Evolutionary conservation across 495 filamentous ascomycete genomes (phyloP).

Genomic region (Terfezia boudieri): DNA sequence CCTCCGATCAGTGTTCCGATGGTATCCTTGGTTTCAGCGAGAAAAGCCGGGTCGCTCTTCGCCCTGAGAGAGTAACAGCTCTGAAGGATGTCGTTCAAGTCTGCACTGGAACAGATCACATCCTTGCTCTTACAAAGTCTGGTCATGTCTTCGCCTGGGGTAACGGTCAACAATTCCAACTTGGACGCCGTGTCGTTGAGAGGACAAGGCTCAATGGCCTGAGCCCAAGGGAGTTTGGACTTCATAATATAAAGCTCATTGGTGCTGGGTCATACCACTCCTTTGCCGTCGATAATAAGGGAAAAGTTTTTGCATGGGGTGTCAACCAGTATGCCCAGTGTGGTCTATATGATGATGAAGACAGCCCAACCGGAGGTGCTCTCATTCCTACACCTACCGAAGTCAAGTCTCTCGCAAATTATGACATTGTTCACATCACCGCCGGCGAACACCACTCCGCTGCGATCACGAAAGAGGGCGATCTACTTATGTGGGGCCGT

Average conservation of each 20-base stretch:
- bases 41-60: constrained; percentile 20
- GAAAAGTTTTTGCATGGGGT: constrained; percentile 62
- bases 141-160: constrained; percentile 52
- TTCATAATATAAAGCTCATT: constrained; percentile 36
- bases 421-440: not conserved
- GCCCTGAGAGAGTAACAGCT: constrained; percentile 27
- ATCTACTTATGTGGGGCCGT: constrained; percentile 47
- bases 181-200: constrained; percentile 45
- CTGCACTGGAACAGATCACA: constrained; percentile 43
- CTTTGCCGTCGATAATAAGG: constrained; percentile 52
- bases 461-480: constrained; percentile 31
- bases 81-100: constrained; percentile 42
- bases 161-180: constrained; percentile 47
- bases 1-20: constrained; percentile 30
- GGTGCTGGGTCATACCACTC: constrained; percentile 45
- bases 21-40: constrained; percentile 48
- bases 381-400: constrained; percentile 34
- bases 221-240: constrained; percentile 43
- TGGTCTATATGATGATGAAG: constrained; percentile 40
- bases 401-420: constrained; percentile 34
- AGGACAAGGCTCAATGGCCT: constrained; percentile 38
- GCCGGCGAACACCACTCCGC: not conserved
- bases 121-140: constrained; percentile 43
- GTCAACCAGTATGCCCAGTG: constrained; percentile 71
- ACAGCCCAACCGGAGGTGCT: constrained; percentile 23